Conservation (phyloP, 208 protist species). For the Trypanosoma rangeli region DNA sequence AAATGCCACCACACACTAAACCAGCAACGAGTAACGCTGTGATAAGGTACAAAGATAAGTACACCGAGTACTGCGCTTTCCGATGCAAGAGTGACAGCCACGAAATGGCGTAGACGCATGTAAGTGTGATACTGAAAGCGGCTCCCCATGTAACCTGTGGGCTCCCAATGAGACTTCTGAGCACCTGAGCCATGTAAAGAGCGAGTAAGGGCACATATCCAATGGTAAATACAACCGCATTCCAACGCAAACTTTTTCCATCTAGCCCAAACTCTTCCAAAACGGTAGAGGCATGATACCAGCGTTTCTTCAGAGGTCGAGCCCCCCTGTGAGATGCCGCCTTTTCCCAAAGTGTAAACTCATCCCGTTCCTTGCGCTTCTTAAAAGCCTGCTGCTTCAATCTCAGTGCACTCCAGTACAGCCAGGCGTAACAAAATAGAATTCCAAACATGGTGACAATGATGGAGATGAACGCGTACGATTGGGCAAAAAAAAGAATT, state of each 20-base stretch:
- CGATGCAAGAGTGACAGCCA: constrained; percentile 70
- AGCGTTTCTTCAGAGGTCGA: constrained; percentile 71
- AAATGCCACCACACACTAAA: constrained; percentile 45
- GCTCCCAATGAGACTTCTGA: constrained; percentile 51
- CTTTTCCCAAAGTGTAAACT: constrained; percentile 60
- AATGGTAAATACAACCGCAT: constrained; percentile 76
- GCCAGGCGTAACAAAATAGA: constrained; percentile 77
- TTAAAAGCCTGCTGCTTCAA: constrained; percentile 56
- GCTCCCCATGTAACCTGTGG: constrained; percentile 63
- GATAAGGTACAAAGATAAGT: constrained; percentile 55
- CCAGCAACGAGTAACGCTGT: constrained; percentile 51
- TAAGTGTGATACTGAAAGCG: constrained; percentile 54
- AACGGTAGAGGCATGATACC: constrained; percentile 80
- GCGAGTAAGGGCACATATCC: constrained; percentile 76
- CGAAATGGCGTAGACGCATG: constrained; percentile 61
- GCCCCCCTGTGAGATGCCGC: constrained; percentile 42
- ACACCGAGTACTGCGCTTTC: constrained; percentile 72
- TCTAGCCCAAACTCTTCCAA: constrained; percentile 90
- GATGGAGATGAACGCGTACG: constrained; percentile 68
- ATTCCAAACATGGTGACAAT: constrained; percentile 57
- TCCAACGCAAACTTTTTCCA: constrained; percentile 61
- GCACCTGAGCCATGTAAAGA: constrained; percentile 55
- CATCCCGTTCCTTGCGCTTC: constrained; percentile 50
- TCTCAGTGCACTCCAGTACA: constrained; percentile 67
- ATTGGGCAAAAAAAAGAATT: constrained; percentile 64